These are phyloP conservation scores for Dipsacomyces acuminosporus DNA, from an alignment of 371 early-diverging fungal species.

Conservation along the genomic window DNA sequence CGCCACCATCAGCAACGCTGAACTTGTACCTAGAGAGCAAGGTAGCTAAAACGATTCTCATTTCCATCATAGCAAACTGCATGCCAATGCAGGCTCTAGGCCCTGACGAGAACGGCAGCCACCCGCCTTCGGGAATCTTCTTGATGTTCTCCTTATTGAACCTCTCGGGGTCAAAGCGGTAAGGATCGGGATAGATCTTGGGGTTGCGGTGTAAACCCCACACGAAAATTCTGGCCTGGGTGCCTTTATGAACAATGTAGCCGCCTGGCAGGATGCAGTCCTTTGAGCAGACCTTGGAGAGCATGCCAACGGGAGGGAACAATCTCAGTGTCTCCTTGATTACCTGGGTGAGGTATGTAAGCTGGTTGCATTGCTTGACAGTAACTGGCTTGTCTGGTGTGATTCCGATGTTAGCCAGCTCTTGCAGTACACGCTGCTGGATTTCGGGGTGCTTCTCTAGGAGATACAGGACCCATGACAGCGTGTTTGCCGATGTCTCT, in stretches of 20 bases:
- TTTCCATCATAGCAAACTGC: neutral
- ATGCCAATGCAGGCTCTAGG: neutral
- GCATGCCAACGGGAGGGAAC: neutral
- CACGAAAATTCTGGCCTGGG: neutral
- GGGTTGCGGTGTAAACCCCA: neutral
- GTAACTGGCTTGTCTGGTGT: neutral
- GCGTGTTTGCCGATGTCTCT: neutral
- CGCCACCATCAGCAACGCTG: neutral
- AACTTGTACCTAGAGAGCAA: neutral
- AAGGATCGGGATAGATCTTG: neutral
- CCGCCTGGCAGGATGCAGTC: neutral
- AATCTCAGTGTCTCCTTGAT: neutral
- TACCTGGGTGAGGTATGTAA: neutral
- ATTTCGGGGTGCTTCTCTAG: neutral
- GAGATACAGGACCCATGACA: neutral
- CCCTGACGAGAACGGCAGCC: neutral
- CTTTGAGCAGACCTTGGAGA: neutral
- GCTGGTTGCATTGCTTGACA: neutral
- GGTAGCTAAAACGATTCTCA: neutral
- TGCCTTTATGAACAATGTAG: neutral
- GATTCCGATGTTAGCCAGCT: neutral
- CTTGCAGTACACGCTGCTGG: neutral
- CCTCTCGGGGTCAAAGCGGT: neutral
- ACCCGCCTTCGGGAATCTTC: neutral
- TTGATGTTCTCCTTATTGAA: neutral